Evolutionary conservation across 176 grass and related monocot species (phyloP), one percentile per base, ranked within the genome.

Genomic region (Cymbopogon citratus): DNA sequence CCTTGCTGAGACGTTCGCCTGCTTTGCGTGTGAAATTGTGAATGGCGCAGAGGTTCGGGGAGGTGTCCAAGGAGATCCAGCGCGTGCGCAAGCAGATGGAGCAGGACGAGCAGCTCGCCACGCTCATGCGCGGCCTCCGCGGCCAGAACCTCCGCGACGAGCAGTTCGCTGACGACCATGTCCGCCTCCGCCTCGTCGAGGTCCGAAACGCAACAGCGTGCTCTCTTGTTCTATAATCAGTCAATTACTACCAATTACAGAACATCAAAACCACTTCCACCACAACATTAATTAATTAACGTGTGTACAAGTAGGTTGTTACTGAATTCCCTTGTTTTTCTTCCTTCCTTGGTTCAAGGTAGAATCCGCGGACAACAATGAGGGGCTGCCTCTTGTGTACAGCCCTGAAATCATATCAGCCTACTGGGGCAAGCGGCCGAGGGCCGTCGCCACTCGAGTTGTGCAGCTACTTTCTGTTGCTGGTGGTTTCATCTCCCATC

Each of bases 51-150:
- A 87, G 90, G 54, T 89, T 94, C 70, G 92, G 91, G 31, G 89
- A 87, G 14, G 83, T 98, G 33, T 98, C 95, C 63, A 87, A 91
- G 71, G 95, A 98, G 88, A 98, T 98, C 40, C 88, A 92, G 88
- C 91, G 88, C 33, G 90, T 98, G 78, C 85, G 95, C 25, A 94
- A 98, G 40, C 40, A 41, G 40, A 41, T 41, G 40, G 40, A 41
- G 40, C 40, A 11, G 40, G 9, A 41, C 40, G 40, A 41, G 9
- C 40, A 41, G 40, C 40, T 41, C 9, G 40, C 40, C 40, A 41
- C 9, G 40, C 9, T 41, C 40, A 41, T 41, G 40, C 40, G 40
- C 40, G 7, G 9, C 9, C 40, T 41, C 40, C 40, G 38, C 7
- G 38, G 35, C 35, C 35, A 10, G 39, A 98, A 98, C 81, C 95